phyloP scores from a whole-genome alignment of 176 grass and related monocot species.

The Phoenix roebelenii region DNA sequence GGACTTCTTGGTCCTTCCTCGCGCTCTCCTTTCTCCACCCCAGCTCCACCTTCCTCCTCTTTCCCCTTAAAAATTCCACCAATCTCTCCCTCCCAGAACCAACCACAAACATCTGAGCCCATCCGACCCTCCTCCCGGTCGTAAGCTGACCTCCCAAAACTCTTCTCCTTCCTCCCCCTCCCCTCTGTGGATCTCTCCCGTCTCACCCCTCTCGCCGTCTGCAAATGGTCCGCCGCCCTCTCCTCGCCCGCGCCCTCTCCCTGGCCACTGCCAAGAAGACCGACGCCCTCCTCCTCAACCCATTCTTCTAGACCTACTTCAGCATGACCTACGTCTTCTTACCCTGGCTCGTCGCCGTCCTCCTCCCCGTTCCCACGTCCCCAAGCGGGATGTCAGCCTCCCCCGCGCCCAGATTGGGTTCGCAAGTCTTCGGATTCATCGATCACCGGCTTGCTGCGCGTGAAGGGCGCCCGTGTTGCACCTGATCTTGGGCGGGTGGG shows the following conservation, averaged over 20 bases:
- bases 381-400: conserved; percentile 18
- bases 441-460: conserved; percentile 22
- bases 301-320: conserved; percentile 29
- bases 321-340: conserved; percentile 25
- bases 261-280: conserved; percentile 1
- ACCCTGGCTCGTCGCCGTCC: conserved; percentile 9
- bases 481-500: conserved; percentile 19
- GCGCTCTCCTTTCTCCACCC: no score
- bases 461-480: conserved; percentile 24
- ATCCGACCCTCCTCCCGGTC: not conserved
- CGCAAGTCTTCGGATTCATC: conserved; percentile 12
- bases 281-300: conserved; percentile 9
- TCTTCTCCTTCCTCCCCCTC: not conserved
- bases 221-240: conserved; percentile 8
- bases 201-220: conserved; percentile 4
- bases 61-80: not conserved
- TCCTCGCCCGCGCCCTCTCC: not conserved
- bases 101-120: conserved; percentile 7
- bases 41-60: not conserved
- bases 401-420: conserved; percentile 14
- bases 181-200: not conserved
- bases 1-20: no score
- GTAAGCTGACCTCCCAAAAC: not conserved
- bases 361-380: conserved; percentile 11
- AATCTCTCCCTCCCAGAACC: conserved; percentile 1